Evolutionary conservation across 2,329 filamentous ascomycete genomes (phyloP).

Genomic region (Lachnellula cervina): DNA sequence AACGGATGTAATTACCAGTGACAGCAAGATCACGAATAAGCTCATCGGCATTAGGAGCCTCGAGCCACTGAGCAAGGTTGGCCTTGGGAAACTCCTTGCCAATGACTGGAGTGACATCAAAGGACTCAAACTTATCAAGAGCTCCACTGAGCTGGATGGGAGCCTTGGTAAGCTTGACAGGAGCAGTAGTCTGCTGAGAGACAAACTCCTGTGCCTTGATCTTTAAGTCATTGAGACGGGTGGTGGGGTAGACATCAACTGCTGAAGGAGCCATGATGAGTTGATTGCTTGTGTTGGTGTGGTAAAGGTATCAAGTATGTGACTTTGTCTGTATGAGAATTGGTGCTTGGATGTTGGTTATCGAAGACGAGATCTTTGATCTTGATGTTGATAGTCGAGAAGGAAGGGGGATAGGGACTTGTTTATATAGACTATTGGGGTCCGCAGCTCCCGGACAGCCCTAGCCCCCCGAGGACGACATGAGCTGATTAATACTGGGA

Average conservation of each 20-base stretch:
- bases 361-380: not conserved
- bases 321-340: not conserved
- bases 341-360: not conserved
- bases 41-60: slow-evolving; percentile 57
- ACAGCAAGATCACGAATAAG: slow-evolving; percentile 56
- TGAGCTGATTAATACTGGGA: not conserved
- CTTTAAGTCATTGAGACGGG: slow-evolving; percentile 12
- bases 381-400: not conserved
- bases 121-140: slow-evolving; percentile 43
- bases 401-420: not conserved
- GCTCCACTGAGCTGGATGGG: slow-evolving; percentile 10
- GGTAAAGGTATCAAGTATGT: not conserved
- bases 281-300: not conserved
- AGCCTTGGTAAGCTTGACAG: slow-evolving; percentile 8
- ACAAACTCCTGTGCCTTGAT: slow-evolving; percentile 12
- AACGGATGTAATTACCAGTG: slow-evolving; percentile 47
- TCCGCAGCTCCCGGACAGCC: not conserved
- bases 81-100: slow-evolving; percentile 56
- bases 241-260: slow-evolving; percentile 14
- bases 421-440: not conserved
- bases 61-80: slow-evolving; percentile 56
- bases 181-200: slow-evolving; percentile 6
- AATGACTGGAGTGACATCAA: slow-evolving; percentile 58
- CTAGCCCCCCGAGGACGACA: too few species aligned
- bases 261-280: slow-evolving; percentile 15